Evolutionary conservation across 306 rosid species (phyloP).

Genomic region (Acacia acuminata): DNA sequence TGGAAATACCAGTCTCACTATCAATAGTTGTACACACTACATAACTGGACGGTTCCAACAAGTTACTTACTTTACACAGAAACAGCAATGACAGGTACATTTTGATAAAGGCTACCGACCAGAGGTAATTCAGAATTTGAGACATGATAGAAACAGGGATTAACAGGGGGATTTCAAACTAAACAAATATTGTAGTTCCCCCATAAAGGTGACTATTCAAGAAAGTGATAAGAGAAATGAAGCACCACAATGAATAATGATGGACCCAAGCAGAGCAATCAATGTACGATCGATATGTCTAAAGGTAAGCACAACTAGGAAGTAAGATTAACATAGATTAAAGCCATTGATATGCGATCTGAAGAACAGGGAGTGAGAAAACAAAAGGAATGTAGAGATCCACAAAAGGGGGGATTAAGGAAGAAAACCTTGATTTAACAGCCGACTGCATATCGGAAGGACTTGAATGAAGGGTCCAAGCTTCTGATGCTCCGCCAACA

Average conservation of each 20-base stretch:
- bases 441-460: conserved; percentile 87
- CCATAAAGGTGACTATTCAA: conserved; percentile 1
- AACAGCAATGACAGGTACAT: background rate
- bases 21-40: background rate
- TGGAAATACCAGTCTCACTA: background rate
- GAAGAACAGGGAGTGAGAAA: background rate
- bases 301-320: background rate
- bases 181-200: conserved; percentile 20
- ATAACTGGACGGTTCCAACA: background rate
- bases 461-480: conserved; percentile 90
- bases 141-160: conserved; percentile 22
- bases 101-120: background rate
- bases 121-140: conserved; percentile 27
- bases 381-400: conserved; percentile 50
- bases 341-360: conserved; percentile 51
- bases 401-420: conserved; percentile 23
- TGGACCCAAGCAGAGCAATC: conserved; percentile 24
- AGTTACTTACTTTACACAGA: conserved; percentile 5
- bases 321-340: background rate
- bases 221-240: conserved; percentile 21
- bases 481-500: conserved; percentile 90
- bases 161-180: background rate
- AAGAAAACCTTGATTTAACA: conserved; percentile 82
- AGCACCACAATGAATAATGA: conserved; percentile 22
- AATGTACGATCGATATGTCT: conserved; percentile 34